These are phyloP conservation scores for Polychytrium aggregatum DNA, from an alignment of 192 early-diverging fungal genomes.

Conservation along the genomic window DNA sequence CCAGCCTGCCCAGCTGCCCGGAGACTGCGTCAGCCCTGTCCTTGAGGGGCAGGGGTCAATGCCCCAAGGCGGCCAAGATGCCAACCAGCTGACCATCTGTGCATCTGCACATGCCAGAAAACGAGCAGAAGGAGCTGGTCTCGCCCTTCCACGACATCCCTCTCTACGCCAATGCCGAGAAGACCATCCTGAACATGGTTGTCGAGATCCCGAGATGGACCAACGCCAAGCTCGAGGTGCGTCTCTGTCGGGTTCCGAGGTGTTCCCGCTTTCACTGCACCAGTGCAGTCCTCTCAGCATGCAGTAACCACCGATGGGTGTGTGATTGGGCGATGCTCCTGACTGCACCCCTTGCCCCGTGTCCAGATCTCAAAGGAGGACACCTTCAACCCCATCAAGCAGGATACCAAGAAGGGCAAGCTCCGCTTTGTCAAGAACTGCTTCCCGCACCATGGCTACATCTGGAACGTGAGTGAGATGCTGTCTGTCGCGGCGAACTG, in stretches of 20 bases:
- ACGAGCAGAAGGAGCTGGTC: constrained; percentile 68
- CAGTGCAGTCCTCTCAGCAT: too few species aligned
- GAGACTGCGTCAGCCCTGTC: too few species aligned
- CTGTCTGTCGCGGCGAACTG: too few species aligned
- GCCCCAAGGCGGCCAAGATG: too few species aligned
- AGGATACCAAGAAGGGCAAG: constrained; percentile 99
- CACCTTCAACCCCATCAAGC: constrained; percentile 95
- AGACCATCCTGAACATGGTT: constrained; percentile 93
- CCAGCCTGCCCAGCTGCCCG: too few species aligned
- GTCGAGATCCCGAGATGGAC: constrained; percentile 98
- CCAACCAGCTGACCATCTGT: too few species aligned
- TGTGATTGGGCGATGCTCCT: too few species aligned
- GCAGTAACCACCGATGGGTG: not conserved
- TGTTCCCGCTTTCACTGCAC: too few species aligned
- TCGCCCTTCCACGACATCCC: constrained; percentile 99
- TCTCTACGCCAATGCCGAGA: constrained; percentile 79
- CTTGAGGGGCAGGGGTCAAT: too few species aligned
- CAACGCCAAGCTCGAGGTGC: constrained; percentile 91
- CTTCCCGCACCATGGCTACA: constrained; percentile 99
- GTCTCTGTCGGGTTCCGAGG: not conserved
- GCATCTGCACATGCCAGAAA: too few species aligned
- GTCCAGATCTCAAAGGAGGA: constrained; percentile 87
- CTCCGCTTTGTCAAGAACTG: constrained; percentile 95
- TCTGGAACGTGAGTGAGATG: constrained; percentile 74
- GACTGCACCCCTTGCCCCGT: too few species aligned